A percentile compares a stretch with the other conserved stretches of the same genome.
Conservation (phyloP, 352 stramenopile species). For the Paralagenidium karlingii region DNA sequence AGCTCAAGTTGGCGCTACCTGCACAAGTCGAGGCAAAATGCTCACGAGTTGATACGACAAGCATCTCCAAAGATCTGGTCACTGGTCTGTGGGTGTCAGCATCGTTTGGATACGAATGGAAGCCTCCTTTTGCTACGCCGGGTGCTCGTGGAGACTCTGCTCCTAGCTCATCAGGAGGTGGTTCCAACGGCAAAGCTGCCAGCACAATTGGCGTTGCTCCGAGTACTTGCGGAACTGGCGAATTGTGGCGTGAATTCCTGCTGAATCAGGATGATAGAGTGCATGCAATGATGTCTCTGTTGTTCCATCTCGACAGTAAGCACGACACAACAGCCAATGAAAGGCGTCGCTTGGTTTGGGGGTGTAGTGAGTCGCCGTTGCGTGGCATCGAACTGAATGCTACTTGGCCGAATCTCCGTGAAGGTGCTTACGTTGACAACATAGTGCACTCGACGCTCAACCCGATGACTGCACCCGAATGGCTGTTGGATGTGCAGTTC, state of each 20-base stretch:
- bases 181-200: too few species aligned
- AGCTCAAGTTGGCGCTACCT: conserved; percentile 59
- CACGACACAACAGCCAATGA: not conserved
- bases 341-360: conserved; percentile 4
- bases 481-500: conserved; percentile 41
- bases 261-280: too few species aligned
- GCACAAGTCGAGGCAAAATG: conserved; percentile 48
- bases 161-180: too few species aligned
- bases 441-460: conserved; percentile 71
- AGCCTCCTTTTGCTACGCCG: conserved; percentile 4
- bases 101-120: conserved; percentile 51
- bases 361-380: conserved; percentile 19
- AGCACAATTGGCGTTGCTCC: too few species aligned
- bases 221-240: not conserved
- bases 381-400: conserved; percentile 38
- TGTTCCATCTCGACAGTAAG: not conserved
- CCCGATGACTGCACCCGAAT: conserved; percentile 41
- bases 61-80: conserved; percentile 19
- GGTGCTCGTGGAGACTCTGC: not conserved
- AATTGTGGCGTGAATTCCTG: not conserved
- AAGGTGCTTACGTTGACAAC: conserved; percentile 79
- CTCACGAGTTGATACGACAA: conserved; percentile 14
- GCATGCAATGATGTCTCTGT: too few species aligned
- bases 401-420: conserved; percentile 53
- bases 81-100: conserved; percentile 54